Evolutionary conservation across 345 rosid genomes (phyloP).

Genomic region (Hypericum perforatum): DNA sequence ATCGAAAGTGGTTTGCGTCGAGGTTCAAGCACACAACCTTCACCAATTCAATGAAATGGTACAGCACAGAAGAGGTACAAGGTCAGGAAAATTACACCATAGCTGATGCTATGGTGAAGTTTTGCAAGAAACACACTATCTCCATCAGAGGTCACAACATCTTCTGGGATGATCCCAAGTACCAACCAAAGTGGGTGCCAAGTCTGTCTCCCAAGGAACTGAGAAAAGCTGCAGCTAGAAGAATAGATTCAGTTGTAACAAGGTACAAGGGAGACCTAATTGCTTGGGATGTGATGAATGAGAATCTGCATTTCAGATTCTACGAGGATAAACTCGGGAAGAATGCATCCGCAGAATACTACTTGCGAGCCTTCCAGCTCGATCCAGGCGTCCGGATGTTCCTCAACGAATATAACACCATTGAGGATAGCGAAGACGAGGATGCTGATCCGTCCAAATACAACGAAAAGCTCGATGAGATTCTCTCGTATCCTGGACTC

Average conservation of each 20-base stretch:
- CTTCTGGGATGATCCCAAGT: conserved; percentile 58
- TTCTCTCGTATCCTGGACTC: conserved; percentile 43
- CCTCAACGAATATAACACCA: conserved; percentile 71
- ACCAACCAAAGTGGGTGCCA: conserved; percentile 64
- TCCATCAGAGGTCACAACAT: conserved; percentile 49
- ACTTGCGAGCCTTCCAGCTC: conserved; percentile 29
- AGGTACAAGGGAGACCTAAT: conserved; percentile 60
- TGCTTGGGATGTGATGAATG: conserved; percentile 86
- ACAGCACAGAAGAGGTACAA: conserved; percentile 32
- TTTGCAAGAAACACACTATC: conserved; percentile 31
- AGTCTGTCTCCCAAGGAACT: conserved; percentile 31
- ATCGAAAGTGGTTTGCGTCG: conserved; percentile 60
- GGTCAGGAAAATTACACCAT: conserved; percentile 46
- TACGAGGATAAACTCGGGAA: conserved; percentile 62
- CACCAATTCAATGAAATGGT: conserved; percentile 78
- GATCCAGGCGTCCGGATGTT: conserved; percentile 50
- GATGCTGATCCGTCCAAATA: conserved; percentile 26
- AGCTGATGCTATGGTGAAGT: conserved; percentile 45
- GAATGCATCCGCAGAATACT: conserved; percentile 44
- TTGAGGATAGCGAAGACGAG: conserved; percentile 34
- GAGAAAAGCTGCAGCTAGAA: conserved; percentile 28
- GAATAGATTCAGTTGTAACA: conserved; percentile 53
- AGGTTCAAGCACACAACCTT: conserved; percentile 57
- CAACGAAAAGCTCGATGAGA: conserved; percentile 36
- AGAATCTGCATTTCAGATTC: conserved; percentile 67